Base-by-base conservation (phyloP, 208 protist genomes). In the Trypanosoma cruzi region DNA sequence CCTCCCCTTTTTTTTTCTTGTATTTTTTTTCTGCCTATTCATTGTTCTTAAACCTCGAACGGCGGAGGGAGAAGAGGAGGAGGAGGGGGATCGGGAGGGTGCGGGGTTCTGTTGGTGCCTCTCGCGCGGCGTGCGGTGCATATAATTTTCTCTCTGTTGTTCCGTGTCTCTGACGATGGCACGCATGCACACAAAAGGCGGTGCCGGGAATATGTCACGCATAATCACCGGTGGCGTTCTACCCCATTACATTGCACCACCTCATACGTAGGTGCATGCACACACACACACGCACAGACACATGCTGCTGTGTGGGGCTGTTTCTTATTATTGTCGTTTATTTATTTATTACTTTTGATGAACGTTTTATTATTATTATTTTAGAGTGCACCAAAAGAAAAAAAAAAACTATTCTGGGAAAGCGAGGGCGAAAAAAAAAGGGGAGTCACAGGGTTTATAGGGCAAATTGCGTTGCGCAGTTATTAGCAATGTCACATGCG, bases 1-100 rank as follows among this genome's bases (percentile, higher is more conserved):
- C 4, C 34, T 29, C 40, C 49, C 34, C 58, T 65, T 54, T 42
- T 37, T 59, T 56, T 20, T 20, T n/a, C 2, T 52, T 58, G 26
- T 50, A 16, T n/a, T 63, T 58, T 53, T 26, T 18, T 32, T 66
- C 29, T 2, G 7, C 22, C 32, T 10, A 20, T 44, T 14, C 40
- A 44, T 44, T 44, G 40, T 13, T 44, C 18, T 44, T 13, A 16
- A 14, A 44, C 40, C 40, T 44, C 11, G 40, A 7, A 3, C 8
- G 3, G 40, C 3, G 40, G 1, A 44, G 40, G 18, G 11, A 14
- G 8, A 13, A 14, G 40, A 1, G 40, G 40, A 4, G 40, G 3
- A 2, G 40, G 8, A 44, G 40, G 11, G 18, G 18, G 49, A 54
- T 42, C 24, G 55, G 1, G 34, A 31, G n/a, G n/a, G n/a, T n/a